These are phyloP conservation scores for Tylopilus subfusipes DNA, from an alignment of 768 basidiomycete species.

Conservation along the genomic window DNA sequence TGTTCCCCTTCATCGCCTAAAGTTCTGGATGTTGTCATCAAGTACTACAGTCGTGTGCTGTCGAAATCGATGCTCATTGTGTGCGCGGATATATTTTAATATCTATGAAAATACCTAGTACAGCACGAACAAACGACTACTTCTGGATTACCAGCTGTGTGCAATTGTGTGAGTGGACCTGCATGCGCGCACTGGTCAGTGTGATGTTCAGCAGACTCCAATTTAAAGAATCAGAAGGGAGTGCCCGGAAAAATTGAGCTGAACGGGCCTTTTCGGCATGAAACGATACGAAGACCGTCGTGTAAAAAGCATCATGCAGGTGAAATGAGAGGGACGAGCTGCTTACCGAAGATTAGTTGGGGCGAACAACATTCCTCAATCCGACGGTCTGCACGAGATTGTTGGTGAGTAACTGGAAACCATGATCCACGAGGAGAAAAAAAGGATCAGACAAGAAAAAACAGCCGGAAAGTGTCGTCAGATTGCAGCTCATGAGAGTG, in stretches of 20 bases:
- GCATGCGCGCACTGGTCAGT: neutral
- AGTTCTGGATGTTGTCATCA: neutral
- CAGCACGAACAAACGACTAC: neutral
- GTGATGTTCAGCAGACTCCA: neutral
- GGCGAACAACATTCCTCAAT: neutral
- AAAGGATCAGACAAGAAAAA: slow-evolving; percentile 12
- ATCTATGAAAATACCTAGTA: too few species aligned
- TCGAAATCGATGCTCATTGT: neutral
- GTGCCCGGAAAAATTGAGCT: slow-evolving; percentile 74
- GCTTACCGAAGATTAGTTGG: neutral
- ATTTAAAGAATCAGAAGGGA: slow-evolving; percentile 52
- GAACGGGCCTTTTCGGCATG: slow-evolving; percentile 85
- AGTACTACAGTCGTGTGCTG: neutral
- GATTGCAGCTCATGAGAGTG: slow-evolving; percentile 1
- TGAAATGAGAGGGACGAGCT: too few species aligned
- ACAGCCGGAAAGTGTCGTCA: slow-evolving; percentile 16
- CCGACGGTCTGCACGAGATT: neutral
- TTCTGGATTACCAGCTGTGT: neutral
- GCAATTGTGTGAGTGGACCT: neutral
- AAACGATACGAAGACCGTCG: slow-evolving; percentile 68
- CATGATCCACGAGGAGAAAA: too few species aligned
- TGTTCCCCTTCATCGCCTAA: slow-evolving; percentile 61
- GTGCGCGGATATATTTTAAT: neutral
- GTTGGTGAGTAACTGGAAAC: slow-evolving; percentile 1
- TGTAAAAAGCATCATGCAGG: slow-evolving; percentile 6